Evolutionary conservation across 2,329 filamentous ascomycete species (phyloP), one percentile per base, ranked within the genome.

Genomic region (Pyrenophora teres): DNA sequence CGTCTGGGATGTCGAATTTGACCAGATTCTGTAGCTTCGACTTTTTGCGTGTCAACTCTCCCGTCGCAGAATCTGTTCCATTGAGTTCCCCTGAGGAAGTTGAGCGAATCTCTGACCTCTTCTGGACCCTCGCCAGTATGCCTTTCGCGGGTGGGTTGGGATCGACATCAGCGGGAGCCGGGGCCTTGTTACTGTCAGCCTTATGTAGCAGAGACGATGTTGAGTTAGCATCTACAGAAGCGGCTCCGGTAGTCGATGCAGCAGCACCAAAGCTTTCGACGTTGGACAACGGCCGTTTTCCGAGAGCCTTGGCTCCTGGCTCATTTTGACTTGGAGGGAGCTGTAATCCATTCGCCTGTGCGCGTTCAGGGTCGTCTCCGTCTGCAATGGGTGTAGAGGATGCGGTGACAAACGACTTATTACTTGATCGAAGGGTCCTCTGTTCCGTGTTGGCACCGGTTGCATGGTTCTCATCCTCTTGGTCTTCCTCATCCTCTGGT

Each of bases 1-100:
- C 71, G 44, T 76, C 73, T 1, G 76, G 75, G 1, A 77, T 57
- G 45, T 75, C 70, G 56, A 78, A 78, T 36, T 74, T 75, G 52
- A 78, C 75, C 3, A 76, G 59, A 27, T 72, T 69, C 4, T 68
- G 69, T 1, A 74, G 55, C 23, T 65, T 61, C 0, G 70, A 71
- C 21, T 63, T 67, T 23, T 57, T 67, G 31, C 64, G 65, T 2
- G 62, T 52, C 5, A 71, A 32, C 7, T 60, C 35, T 9, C 54
- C 54, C 3, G 48, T 50, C 6, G 53, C 31, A 12, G 31, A 30
- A 4, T 64, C 60, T 25, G 35, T 9, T 2, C 42, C 46, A 30
- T 46, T 40, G 2, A 39, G 15, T 9, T 40, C 40, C 7, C 41
- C 48, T 3, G 57, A 50, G 6, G 61, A 62, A 18, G 61, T 59